These are phyloP conservation scores for Brassica incana DNA, from an alignment of 345 rosid genomes.

Conservation along the genomic window DNA sequence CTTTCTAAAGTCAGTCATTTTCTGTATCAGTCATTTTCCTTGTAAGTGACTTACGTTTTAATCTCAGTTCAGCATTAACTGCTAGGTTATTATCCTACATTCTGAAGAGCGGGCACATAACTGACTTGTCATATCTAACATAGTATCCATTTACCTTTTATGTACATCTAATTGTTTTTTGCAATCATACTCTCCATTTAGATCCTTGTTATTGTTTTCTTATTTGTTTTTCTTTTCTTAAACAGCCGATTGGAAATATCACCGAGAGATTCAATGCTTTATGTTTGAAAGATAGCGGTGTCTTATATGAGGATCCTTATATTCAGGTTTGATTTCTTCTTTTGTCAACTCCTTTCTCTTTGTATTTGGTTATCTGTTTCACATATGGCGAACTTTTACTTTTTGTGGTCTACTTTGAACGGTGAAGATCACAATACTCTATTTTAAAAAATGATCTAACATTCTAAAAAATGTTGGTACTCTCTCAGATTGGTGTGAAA, in stretches of 20 bases:
- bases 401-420: neutral
- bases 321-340: slow-evolving; percentile 59
- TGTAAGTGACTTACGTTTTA: neutral
- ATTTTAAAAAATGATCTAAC: slow-evolving; percentile 8
- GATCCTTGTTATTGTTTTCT: slow-evolving; percentile 19
- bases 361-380: neutral
- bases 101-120: neutral
- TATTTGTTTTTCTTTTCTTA: slow-evolving; percentile 23
- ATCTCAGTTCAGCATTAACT: slow-evolving; percentile 2
- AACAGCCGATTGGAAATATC: slow-evolving; percentile 83
- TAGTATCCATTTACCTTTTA: neutral
- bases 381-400: neutral
- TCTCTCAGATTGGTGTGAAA: slow-evolving; percentile 82
- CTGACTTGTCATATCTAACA: neutral
- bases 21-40: neutral
- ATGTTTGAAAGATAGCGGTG: slow-evolving; percentile 95
- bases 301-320: slow-evolving; percentile 86
- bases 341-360: neutral
- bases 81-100: neutral
- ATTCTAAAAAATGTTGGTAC: neutral
- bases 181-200: neutral
- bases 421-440: neutral
- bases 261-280: slow-evolving; percentile 86
- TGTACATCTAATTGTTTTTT: neutral
- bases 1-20: neutral